Evolutionary conservation across 2,329 filamentous ascomycete genomes (phyloP), one percentile per base, ranked within the genome.

Genomic region (Aspergillus clavatus): DNA sequence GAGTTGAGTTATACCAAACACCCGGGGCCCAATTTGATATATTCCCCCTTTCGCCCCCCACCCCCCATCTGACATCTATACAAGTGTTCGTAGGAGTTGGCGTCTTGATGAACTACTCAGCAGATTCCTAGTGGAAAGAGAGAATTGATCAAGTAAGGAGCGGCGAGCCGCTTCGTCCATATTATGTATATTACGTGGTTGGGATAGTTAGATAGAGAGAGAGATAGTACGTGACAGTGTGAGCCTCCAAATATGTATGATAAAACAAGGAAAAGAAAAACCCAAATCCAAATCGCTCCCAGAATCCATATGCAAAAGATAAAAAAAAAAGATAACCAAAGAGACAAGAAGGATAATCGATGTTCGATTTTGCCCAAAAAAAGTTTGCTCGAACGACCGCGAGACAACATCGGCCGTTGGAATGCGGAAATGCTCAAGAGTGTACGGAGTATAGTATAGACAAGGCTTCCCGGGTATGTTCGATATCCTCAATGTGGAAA

Each of bases 281-380:
- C 7, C 31, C 37, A 38, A 35, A 40, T 40, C 45, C 53, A 53
- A 37, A 40, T 61, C 56, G 59, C 60, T 52, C 53, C 53, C 55
- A 57, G 60, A 53, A 56, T 56, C 50, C 52, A 58, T 53, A 55
- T 55, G 50, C 57, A 57, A 48, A 52, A 35, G 42, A 10, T 23
- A 29, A 36, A 40, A 38, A 42, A 36, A 46, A 47, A 46, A 49
- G 48, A 49, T 33, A 47, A 24, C 47, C 50, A 43, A 50, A 45
- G 43, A 46, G 40, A 45, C 40, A 33, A 40, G n/a, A 37, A 42
- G 43, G 45, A 44, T 41, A 41, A 40, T 36, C 47, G 38, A 52
- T n/a, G n/a, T n/a, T n/a, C n/a, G n/a, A n/a, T n/a, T n/a, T n/a
- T n/a, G n/a, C n/a, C n/a, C n/a, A n/a, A n/a, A n/a, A n/a, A n/a